Conservation (phyloP, 2,329 filamentous ascomycete genomes). For the Drechslerella stenobrocha region DNA sequence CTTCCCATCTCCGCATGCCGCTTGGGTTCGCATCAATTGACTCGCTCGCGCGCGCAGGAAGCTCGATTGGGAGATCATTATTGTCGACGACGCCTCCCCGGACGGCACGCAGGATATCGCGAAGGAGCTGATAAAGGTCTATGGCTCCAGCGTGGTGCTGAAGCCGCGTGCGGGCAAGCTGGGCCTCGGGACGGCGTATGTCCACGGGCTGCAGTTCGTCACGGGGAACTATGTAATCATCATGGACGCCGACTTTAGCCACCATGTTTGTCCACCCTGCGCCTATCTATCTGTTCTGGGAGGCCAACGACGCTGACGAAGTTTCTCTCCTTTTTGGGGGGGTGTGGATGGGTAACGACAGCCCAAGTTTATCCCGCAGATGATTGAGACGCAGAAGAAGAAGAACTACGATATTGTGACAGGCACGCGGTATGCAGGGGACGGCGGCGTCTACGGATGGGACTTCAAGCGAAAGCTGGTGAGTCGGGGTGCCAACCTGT, state of each 20-base stretch:
- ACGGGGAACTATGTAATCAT: constrained; percentile 97
- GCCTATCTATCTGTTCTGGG: not conserved
- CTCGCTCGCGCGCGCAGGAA: constrained; percentile 63
- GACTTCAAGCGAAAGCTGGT: constrained; percentile 82
- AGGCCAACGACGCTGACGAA: not conserved
- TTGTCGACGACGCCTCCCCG: constrained; percentile 96
- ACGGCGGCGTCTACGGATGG: constrained; percentile 93
- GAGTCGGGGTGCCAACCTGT: constrained; percentile 85
- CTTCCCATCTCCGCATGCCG: constrained; percentile 19
- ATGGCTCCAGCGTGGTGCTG: constrained; percentile 74
- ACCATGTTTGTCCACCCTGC: constrained; percentile 63
- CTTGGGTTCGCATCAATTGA: constrained; percentile 32
- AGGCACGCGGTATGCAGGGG: constrained; percentile 86
- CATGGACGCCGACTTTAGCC: constrained; percentile 99
- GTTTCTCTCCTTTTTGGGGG: too few species aligned
- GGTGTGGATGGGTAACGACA: constrained; percentile 12
- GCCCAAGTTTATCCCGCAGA: constrained; percentile 95
- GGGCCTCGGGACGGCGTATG: constrained; percentile 93
- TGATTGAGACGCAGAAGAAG: constrained; percentile 79
- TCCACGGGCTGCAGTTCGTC: constrained; percentile 86
- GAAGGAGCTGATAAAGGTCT: constrained; percentile 83
- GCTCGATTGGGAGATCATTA: constrained; percentile 94
- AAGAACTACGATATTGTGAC: constrained; percentile 94
- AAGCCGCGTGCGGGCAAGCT: constrained; percentile 91
- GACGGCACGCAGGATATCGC: constrained; percentile 93